A percentile compares a stretch with the other conserved stretches of the same genome.
These are phyloP conservation scores for Myrmaecium sp. DNA, from an alignment of 2,329 filamentous ascomycete species.

Conservation along the genomic window DNA sequence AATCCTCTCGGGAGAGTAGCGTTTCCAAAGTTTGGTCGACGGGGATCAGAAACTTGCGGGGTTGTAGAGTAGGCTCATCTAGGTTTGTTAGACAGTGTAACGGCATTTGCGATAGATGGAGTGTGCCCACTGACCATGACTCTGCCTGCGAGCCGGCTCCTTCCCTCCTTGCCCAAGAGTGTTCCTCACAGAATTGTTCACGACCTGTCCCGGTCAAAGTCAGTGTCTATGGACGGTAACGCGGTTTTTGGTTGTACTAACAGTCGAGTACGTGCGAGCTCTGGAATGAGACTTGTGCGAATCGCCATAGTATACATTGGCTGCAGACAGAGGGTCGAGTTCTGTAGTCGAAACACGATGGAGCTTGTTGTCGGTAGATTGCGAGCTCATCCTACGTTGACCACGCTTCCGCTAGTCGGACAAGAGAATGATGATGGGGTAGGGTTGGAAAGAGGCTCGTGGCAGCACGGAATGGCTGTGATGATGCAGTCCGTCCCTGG, in stretches of 20 bases:
- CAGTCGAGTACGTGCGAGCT: constrained; percentile 37
- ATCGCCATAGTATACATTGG: constrained; percentile 43
- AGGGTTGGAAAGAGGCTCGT: too few relatives aligned
- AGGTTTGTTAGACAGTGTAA: constrained; percentile 8
- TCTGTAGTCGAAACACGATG: constrained; percentile 24
- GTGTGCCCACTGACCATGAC: constrained; percentile 13
- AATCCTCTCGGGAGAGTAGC: constrained; percentile 74
- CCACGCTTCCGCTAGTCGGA: too few relatives aligned
- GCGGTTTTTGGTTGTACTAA: too few relatives aligned
- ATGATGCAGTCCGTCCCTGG: too few relatives aligned
- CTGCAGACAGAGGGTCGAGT: constrained; percentile 39
- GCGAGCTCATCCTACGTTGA: constrained; percentile 24
- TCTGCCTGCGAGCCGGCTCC: constrained; percentile 17
- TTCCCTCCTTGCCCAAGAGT: too few relatives aligned
- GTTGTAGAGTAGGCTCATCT: constrained; percentile 57
- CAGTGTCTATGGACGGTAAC: constrained; percentile 4
- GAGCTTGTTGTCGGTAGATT: constrained; percentile 13
- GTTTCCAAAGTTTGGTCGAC: constrained; percentile 70
- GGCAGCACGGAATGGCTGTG: too few relatives aligned
- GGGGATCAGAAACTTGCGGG: constrained; percentile 70
- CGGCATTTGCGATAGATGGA: not conserved
- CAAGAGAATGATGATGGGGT: too few relatives aligned
- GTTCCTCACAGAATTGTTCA: too few relatives aligned
- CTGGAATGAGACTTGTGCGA: constrained; percentile 31
- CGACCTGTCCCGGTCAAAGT: too few relatives aligned